Conservation (phyloP, 306 rosid genomes). For the Amphicarpaea edgeworthii region DNA sequence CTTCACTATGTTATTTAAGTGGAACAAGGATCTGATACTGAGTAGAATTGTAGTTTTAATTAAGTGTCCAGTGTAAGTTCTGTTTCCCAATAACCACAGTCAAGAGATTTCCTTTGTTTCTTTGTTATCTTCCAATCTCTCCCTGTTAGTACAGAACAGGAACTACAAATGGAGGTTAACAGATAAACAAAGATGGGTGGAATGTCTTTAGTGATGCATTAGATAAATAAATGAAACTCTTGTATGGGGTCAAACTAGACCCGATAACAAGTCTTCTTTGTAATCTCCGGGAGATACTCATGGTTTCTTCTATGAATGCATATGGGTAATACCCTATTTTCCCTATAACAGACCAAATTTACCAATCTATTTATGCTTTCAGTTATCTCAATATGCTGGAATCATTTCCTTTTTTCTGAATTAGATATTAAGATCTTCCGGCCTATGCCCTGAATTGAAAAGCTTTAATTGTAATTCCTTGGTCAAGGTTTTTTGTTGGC, state of each 20-base stretch:
- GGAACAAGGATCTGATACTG: slow-evolving; percentile 39
- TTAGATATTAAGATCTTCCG: neutral
- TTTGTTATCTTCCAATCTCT: neutral
- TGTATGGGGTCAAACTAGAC: neutral
- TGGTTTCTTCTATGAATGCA: slow-evolving; percentile 15
- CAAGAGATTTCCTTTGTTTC: slow-evolving; percentile 20
- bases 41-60: slow-evolving; percentile 38
- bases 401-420: slow-evolving; percentile 6
- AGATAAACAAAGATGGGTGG: slow-evolving; percentile 12
- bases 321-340: slow-evolving; percentile 11
- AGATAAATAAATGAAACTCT: slow-evolving; percentile 24
- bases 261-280: slow-evolving; percentile 18
- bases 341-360: neutral
- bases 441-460: slow-evolving; percentile 3
- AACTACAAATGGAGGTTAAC: slow-evolving; percentile 12
- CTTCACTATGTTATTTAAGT: slow-evolving; percentile 34
- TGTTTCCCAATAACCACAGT: slow-evolving; percentile 16
- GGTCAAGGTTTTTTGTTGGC: neutral
- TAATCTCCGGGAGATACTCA: slow-evolving; percentile 4
- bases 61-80: neutral
- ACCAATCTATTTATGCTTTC: slow-evolving; percentile 6
- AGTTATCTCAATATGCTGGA: neutral
- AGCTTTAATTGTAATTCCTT: neutral
- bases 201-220: slow-evolving; percentile 19
- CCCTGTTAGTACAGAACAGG: slow-evolving; percentile 5